These are phyloP conservation scores for Zasmidium citrigriseum DNA, from an alignment of 2,329 filamentous ascomycete species.

Conservation along the genomic window DNA sequence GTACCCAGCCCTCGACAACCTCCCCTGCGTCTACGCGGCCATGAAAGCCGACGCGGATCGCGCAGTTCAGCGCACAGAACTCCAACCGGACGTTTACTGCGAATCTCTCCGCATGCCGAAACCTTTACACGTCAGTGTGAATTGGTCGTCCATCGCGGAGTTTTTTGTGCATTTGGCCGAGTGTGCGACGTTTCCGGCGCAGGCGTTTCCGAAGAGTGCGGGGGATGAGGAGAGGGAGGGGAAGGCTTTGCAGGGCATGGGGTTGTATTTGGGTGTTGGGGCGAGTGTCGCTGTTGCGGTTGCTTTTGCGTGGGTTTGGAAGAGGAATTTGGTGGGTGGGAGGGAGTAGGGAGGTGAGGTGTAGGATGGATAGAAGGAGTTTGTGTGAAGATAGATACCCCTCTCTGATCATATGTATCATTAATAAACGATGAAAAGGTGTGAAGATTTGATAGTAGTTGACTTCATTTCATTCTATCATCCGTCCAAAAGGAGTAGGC, in stretches of 20 bases:
- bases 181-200: constrained; percentile 84
- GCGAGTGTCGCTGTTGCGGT: constrained; percentile 64
- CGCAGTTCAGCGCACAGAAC: constrained; percentile 88
- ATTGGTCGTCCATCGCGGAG: constrained; percentile 91
- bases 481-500: not conserved
- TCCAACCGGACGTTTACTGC: constrained; percentile 91
- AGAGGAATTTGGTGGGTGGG: constrained; percentile 39
- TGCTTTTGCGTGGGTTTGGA: constrained; percentile 63
- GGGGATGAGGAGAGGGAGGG: constrained; percentile 76
- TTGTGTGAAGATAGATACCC: not conserved
- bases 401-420: not conserved
- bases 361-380: not conserved
- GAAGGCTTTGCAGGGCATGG: constrained; percentile 74
- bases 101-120: constrained; percentile 82
- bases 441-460: not conserved
- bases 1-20: constrained; percentile 80
- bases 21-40: constrained; percentile 89
- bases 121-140: constrained; percentile 90
- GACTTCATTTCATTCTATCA: not conserved
- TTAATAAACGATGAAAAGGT: too few species aligned
- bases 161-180: constrained; percentile 91
- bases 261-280: constrained; percentile 81
- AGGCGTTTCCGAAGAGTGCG: constrained; percentile 84
- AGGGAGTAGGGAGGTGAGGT: not conserved
- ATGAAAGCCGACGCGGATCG: constrained; percentile 95